Base-by-base conservation (phyloP, 2,329 filamentous ascomycete species). In the Trichoderma arundinaceum region DNA sequence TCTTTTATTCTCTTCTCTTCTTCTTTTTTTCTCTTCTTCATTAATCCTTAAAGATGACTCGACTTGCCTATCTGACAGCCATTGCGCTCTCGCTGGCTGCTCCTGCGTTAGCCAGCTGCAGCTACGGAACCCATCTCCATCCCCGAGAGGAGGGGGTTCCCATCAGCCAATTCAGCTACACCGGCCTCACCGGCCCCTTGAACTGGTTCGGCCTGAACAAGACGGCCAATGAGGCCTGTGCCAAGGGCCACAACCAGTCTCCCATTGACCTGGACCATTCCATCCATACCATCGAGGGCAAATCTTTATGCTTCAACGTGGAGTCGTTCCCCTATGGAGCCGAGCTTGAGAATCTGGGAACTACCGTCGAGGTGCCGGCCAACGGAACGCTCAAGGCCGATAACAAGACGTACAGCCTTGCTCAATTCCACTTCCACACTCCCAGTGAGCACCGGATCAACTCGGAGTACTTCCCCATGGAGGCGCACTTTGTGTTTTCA, bases 391-490 rank as follows among this genome's bases (percentile, higher is more conserved):
- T 85, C 3, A 76, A 69, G 0, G 72, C 82, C 28, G 75, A 70
- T 1, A 77, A 76, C 35, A 73, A 73, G 15, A 71, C 76, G 15
- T 86, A 81, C 73, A 71, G 69, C 0, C 76, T 87, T 13, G 75
- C 75, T 53, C 85, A 88, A 69, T 87, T 87, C 76, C 86, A 88
- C 74, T 85, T 88, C 76, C 86, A 88, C 71, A 83, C 84, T 0
- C 85, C 86, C 0, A 84, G 83, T 49, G 86, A 88, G 77, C 86
- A 88, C 70, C 79, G 81, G 53, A 76, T 87, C 72, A 69, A 80
- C 71, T 73, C 79, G 7, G 69, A 68, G 0, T 73, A 71, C 54
- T 64, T 69, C 53, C 71, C 73, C 28, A 74, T 74, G 74, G 68
- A 77, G 72, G 69, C 72, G 68, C 72, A 75, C 65, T 71, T 75